These are phyloP conservation scores for Hyaloperonospora arabidopsidis DNA, from an alignment of 352 stramenopile genomes.

Conservation along the genomic window DNA sequence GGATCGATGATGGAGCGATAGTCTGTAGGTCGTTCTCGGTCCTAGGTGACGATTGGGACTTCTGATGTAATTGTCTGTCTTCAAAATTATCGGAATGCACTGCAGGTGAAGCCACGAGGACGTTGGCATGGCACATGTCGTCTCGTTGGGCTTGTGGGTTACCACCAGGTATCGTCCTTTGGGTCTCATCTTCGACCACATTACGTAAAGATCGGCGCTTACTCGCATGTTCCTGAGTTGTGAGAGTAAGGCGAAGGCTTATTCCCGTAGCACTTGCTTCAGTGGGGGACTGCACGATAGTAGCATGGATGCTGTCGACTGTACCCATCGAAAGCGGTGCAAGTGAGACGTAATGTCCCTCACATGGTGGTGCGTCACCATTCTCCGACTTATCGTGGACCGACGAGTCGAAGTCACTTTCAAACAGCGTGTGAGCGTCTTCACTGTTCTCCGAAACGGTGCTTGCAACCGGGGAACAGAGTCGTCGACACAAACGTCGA, in stretches of 20 bases:
- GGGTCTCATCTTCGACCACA: conserved; percentile 18
- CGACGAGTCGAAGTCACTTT: conserved; percentile 21
- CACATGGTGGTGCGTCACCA: conserved; percentile 11
- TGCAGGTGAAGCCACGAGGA: conserved; percentile 13
- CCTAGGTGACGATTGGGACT: conserved; percentile 1
- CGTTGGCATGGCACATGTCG: conserved; percentile 14
- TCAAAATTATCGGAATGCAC: background rate
- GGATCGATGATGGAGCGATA: conserved; percentile 1
- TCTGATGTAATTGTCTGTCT: background rate
- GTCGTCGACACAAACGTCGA: conserved; percentile 13
- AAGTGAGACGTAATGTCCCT: conserved; percentile 6
- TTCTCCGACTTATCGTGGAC: background rate
- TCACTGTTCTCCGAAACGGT: conserved; percentile 2
- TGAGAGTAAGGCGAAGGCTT: conserved; percentile 2
- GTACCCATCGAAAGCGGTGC: conserved; percentile 4
- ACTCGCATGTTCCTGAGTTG: conserved; percentile 12
- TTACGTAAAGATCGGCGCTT: conserved; percentile 22
- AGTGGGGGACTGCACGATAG: background rate
- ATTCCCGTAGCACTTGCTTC: conserved; percentile 2
- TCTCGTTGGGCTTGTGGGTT: conserved; percentile 4
- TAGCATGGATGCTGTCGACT: background rate
- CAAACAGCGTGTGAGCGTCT: conserved; percentile 3
- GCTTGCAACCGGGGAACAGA: conserved; percentile 4
- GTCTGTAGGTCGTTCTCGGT: background rate
- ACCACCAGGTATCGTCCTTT: conserved; percentile 1